Percentiles rank a stretch among this genome's conserved stretches.
phyloP scores from a whole-genome alignment of 192 early-diverging fungal species.

The Coemansia pectinata region DNA sequence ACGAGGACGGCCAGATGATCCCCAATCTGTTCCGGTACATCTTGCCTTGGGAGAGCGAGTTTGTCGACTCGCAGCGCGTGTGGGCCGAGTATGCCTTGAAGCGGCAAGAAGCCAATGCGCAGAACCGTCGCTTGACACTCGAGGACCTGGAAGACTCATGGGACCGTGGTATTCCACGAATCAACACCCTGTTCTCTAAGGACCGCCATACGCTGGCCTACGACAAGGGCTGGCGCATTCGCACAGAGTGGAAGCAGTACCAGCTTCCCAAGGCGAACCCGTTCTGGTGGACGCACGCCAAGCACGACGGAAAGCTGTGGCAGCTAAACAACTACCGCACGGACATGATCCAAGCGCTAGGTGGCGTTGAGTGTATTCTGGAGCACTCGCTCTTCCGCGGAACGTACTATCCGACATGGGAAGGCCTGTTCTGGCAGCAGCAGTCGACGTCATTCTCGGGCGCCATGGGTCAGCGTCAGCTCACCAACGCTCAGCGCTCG shows the following conservation, averaged over 20 bases:
- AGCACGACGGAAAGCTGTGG: slow-evolving; percentile 90
- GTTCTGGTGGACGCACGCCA: slow-evolving; percentile 87
- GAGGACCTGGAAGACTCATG: slow-evolving; percentile 98
- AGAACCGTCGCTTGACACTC: slow-evolving; percentile 96
- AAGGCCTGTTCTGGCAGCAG: slow-evolving; percentile 98
- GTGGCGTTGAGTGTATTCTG: slow-evolving; percentile 97
- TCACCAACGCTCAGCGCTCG: slow-evolving; percentile 97
- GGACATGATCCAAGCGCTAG: slow-evolving; percentile 98
- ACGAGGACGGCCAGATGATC: slow-evolving; percentile 95
- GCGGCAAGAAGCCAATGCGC: slow-evolving; percentile 93
- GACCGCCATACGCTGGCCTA: slow-evolving; percentile 99
- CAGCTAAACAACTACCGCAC: slow-evolving; percentile 98
- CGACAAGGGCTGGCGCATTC: slow-evolving; percentile 98
- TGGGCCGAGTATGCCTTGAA: slow-evolving; percentile 99
- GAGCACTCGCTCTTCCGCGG: slow-evolving; percentile 99
- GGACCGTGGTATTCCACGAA: slow-evolving; percentile 98
- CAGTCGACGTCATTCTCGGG: slow-evolving; percentile 74
- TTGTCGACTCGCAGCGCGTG: slow-evolving; percentile 97
- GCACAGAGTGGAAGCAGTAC: slow-evolving; percentile 97
- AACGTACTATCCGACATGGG: slow-evolving; percentile 98
- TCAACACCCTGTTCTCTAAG: slow-evolving; percentile 98
- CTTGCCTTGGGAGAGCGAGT: slow-evolving; percentile 98
- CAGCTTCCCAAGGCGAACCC: slow-evolving; percentile 94
- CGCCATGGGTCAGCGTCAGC: slow-evolving; percentile 92
- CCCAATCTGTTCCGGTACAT: slow-evolving; percentile 98